phyloP scores from a whole-genome alignment of 441 rosid species.

The Iberis amara region DNA sequence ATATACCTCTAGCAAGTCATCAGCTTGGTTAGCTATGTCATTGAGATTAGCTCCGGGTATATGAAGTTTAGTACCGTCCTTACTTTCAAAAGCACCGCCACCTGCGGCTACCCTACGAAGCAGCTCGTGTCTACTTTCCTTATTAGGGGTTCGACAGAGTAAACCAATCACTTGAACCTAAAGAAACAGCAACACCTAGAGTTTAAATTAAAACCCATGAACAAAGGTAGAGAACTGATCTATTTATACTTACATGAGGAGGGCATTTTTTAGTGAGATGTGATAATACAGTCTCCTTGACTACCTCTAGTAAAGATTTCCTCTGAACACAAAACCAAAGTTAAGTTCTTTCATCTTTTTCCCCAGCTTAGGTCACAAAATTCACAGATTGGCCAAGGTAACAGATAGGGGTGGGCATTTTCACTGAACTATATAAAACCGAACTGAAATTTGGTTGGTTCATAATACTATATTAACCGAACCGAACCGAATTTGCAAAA shows the following conservation, averaged over 20 bases:
- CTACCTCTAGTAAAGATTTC: conserved; percentile 67
- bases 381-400: background rate
- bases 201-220: background rate
- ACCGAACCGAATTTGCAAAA: too few species aligned
- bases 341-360: background rate
- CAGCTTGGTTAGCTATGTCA: conserved; percentile 93
- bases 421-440: too few species aligned
- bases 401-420: too few species aligned
- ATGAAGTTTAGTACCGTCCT: conserved; percentile 70
- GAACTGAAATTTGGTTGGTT: too few species aligned
- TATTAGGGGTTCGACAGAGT: conserved; percentile 86
- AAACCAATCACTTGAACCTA: conserved; percentile 94
- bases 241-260: conserved; percentile 58
- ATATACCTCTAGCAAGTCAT: conserved; percentile 83
- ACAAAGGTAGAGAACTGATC: conserved; percentile 5
- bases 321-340: conserved; percentile 45
- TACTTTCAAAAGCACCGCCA: conserved; percentile 75
- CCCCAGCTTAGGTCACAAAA: too few species aligned
- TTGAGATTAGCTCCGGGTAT: conserved; percentile 83
- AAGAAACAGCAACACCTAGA: background rate
- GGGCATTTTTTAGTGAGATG: conserved; percentile 81
- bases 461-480: too few species aligned
- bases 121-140: conserved; percentile 86
- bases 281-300: conserved; percentile 88
- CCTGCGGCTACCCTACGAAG: conserved; percentile 94